These are phyloP conservation scores for Ustilago hordei DNA, from an alignment of 1,284 basidiomycete species.

Conservation along the genomic window DNA sequence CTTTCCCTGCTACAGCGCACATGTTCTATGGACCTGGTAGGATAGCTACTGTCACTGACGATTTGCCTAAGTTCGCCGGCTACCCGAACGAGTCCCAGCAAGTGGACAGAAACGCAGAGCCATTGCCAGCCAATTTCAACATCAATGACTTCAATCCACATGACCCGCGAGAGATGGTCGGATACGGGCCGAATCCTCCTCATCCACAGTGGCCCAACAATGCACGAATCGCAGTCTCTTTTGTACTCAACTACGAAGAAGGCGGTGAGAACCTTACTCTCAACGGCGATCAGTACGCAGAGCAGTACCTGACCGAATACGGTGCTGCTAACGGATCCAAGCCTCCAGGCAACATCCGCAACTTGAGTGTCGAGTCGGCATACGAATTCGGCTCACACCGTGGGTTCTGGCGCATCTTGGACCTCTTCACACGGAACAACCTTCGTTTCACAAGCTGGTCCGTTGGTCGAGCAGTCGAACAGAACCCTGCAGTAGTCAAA, in stretches of 20 bases:
- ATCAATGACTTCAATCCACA: conserved; percentile 44
- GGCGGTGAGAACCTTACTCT: conserved; percentile 69
- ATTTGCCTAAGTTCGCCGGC: conserved; percentile 41
- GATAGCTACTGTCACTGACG: conserved; percentile 31
- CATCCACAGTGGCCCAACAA: conserved; percentile 70
- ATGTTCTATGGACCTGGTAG: conserved; percentile 49
- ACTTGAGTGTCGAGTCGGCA: conserved; percentile 69
- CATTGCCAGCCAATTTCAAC: conserved; percentile 29
- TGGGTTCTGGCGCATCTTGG: conserved; percentile 70
- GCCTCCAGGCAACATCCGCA: conserved; percentile 55
- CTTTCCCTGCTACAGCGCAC: conserved; percentile 34
- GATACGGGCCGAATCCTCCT: conserved; percentile 69
- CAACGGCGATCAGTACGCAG: conserved; percentile 65
- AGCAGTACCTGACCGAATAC: conserved; percentile 68
- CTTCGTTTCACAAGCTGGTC: conserved; percentile 69
- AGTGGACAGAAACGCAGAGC: conserved; percentile 33
- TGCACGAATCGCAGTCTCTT: conserved; percentile 69
- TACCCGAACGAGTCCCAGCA: conserved; percentile 41
- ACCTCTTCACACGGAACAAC: conserved; percentile 67
- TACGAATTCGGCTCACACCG: conserved; percentile 70
- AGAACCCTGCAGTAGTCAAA: conserved; percentile 67
- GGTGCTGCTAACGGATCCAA: conserved; percentile 54
- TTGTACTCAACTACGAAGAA: conserved; percentile 71
- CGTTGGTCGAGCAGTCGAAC: conserved; percentile 69
- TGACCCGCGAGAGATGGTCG: conserved; percentile 60